Conservation (phyloP, 176 grass and related monocot species). For the Puya raimondii region DNA sequence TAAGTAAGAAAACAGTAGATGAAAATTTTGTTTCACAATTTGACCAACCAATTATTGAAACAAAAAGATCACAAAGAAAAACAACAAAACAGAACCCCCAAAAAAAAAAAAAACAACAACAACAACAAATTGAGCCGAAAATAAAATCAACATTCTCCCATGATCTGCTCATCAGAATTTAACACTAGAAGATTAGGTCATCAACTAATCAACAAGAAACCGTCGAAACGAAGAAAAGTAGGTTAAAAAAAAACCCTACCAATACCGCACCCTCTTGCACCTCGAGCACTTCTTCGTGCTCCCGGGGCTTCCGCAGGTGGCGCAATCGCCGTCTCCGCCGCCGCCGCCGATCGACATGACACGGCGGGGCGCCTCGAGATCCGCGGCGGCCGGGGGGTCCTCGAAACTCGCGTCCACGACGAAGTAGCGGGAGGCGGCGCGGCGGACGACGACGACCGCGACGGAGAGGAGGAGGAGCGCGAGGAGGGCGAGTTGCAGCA, state of each 20-base stretch:
- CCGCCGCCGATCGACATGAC: background rate
- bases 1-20: too few relatives aligned
- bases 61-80: too few relatives aligned
- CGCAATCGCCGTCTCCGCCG: conserved; percentile 26
- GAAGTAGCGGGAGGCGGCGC: conserved; percentile 74
- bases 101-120: too few relatives aligned
- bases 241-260: conserved; percentile 30
- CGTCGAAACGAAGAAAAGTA: background rate
- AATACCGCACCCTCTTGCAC: conserved; percentile 80
- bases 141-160: background rate
- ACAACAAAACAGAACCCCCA: too few relatives aligned
- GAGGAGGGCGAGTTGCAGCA: conserved; percentile 48
- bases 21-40: too few relatives aligned
- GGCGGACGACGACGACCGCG: conserved; percentile 39
- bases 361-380: conserved; percentile 34
- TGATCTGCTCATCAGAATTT: background rate
- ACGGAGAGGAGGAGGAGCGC: conserved; percentile 34
- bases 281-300: conserved; percentile 55
- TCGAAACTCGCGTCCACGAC: conserved; percentile 55
- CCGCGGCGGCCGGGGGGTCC: conserved; percentile 36
- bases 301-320: conserved; percentile 37
- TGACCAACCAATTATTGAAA: too few relatives aligned
- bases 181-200: background rate
- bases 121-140: too few relatives aligned
- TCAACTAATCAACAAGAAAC: conserved; percentile 1